A percentile compares a stretch with the other conserved stretches of the same genome.
These are phyloP conservation scores for Ramaria sp. DNA, from an alignment of 768 basidiomycete species.

Conservation along the genomic window DNA sequence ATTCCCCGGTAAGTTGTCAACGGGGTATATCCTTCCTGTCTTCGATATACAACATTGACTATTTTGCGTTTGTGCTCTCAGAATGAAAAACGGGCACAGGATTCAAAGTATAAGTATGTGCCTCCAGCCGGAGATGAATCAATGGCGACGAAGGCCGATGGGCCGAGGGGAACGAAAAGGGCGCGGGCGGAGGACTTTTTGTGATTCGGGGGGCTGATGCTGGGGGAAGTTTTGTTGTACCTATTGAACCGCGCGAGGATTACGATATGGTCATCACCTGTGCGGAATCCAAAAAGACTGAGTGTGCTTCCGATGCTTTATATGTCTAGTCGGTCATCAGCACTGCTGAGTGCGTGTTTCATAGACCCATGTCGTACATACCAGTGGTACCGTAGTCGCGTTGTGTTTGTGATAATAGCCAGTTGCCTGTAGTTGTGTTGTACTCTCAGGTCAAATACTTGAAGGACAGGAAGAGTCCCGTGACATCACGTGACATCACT, in stretches of 20 bases:
- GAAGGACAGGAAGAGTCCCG: not conserved
- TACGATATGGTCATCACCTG: no score
- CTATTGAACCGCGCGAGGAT: no score
- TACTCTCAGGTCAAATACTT: no score
- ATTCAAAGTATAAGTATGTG: conserved; percentile 49
- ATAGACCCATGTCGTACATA: no score
- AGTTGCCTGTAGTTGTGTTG: no score
- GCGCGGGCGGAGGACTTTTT: conserved; percentile 82
- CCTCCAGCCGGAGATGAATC: conserved; percentile 25
- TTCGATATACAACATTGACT: not conserved
- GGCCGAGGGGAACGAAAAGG: conserved; percentile 70
- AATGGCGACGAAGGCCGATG: conserved; percentile 29
- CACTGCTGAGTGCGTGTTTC: no score
- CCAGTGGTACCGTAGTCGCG: no score
- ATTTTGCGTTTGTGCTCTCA: conserved; percentile 18
- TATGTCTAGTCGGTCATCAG: no score
- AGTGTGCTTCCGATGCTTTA: no score
- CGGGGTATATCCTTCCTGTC: not conserved
- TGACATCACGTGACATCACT: not conserved
- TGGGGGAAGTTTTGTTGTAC: no score
- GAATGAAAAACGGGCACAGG: conserved; percentile 69
- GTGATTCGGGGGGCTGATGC: conserved; percentile 19
- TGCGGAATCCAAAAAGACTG: no score
- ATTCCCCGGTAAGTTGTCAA: conserved; percentile 52
- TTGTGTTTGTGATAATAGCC: no score